These are phyloP conservation scores for Lentinus tigrinus DNA, from an alignment of 768 basidiomycete species.

Conservation along the genomic window DNA sequence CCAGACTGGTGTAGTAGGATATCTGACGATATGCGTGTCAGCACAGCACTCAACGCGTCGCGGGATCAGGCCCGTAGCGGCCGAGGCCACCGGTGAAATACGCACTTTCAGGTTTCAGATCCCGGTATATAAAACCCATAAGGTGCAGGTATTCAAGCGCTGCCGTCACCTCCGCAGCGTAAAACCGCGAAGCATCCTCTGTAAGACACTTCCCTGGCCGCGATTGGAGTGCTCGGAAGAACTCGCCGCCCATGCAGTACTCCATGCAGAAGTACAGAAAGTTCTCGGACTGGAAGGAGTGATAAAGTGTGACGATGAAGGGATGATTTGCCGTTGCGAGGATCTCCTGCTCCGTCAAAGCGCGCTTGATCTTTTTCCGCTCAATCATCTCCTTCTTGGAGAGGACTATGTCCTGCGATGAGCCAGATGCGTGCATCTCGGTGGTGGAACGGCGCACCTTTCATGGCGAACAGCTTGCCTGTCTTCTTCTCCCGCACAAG, in stretches of 20 bases:
- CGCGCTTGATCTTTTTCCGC: constrained; percentile 98
- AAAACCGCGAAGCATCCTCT: constrained; percentile 95
- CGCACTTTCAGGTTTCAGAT: constrained; percentile 99
- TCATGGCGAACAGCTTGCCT: constrained; percentile 96
- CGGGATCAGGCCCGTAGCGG: constrained; percentile 5
- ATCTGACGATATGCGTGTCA: constrained; percentile 50
- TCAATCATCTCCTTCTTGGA: constrained; percentile 99
- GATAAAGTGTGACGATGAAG: constrained; percentile 98
- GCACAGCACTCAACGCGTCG: constrained; percentile 11
- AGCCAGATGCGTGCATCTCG: constrained; percentile 31
- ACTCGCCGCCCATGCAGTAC: constrained; percentile 99
- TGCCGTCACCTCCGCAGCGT: constrained; percentile 97
- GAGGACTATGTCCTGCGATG: constrained; percentile 58
- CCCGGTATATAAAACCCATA: constrained; percentile 99
- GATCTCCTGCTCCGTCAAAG: constrained; percentile 98
- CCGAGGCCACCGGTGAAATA: constrained; percentile 16
- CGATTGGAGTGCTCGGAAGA: constrained; percentile 96
- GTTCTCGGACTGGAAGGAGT: constrained; percentile 97
- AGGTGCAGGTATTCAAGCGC: constrained; percentile 98
- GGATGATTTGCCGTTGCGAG: constrained; percentile 98
- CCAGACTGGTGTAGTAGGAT: constrained; percentile 97
- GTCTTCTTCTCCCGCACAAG: constrained; percentile 98
- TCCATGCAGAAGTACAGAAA: constrained; percentile 99
- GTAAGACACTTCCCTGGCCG: constrained; percentile 95
- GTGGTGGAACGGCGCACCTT: constrained; percentile 61